phyloP scores from a whole-genome alignment of 495 filamentous ascomycete species.

The Tuber magnatum region DNA sequence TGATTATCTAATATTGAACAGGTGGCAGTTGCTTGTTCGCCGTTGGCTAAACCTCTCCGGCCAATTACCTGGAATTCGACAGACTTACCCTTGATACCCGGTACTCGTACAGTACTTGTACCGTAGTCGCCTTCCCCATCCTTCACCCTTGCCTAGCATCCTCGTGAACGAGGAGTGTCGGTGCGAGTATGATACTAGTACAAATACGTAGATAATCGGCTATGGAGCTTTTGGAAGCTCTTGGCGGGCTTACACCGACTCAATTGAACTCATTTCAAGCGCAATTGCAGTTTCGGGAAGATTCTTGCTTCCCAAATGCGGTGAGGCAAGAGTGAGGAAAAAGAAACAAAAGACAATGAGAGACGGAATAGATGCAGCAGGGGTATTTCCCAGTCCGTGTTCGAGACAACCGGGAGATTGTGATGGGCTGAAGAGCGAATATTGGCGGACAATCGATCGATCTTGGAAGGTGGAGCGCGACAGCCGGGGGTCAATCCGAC shows the following conservation, averaged over 20 bases:
- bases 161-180: background rate
- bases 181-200: background rate
- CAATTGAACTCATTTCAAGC: constrained; percentile 14
- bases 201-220: background rate
- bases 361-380: constrained; percentile 20
- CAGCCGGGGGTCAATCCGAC: constrained; percentile 24
- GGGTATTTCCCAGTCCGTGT: constrained; percentile 11
- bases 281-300: constrained; percentile 16
- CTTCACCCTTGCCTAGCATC: background rate
- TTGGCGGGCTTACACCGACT: constrained; percentile 12
- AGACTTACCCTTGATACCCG: too few species aligned
- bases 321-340: constrained; percentile 14
- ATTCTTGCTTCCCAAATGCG: constrained; percentile 20
- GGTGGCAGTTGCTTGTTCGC: too few species aligned
- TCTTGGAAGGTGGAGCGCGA: constrained; percentile 32
- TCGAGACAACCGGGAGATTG: constrained; percentile 33
- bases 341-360: background rate
- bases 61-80: too few species aligned
- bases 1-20: too few species aligned
- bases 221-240: constrained; percentile 4
- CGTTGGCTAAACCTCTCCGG: background rate
- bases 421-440: constrained; percentile 33
- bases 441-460: constrained; percentile 32
- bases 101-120: too few species aligned
- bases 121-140: background rate